A percentile compares a stretch with the other conserved stretches of the same genome.
Evolutionary conservation across 768 basidiomycete species (phyloP).

Genomic region (Psilocybe cyanescens): DNA sequence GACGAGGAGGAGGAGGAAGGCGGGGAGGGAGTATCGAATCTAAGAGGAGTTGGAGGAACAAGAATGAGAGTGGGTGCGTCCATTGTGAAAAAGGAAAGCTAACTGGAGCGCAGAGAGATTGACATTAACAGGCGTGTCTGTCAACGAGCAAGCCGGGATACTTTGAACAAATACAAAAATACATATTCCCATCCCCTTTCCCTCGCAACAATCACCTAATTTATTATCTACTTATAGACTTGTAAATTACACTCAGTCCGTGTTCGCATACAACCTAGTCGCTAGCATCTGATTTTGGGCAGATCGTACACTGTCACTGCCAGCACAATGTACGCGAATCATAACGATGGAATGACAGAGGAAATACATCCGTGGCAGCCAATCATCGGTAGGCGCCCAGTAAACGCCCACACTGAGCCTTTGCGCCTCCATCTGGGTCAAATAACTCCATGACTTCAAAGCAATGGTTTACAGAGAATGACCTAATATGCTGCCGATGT

Average conservation of each 20-base stretch:
- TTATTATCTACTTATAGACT: no score
- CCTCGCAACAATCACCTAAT: conserved; percentile 16
- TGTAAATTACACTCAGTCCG: no score
- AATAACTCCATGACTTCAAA: no score
- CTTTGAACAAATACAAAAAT: conserved; percentile 5
- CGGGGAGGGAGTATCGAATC: conserved; percentile 15
- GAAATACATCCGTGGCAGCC: neutral
- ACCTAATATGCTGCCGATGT: neutral
- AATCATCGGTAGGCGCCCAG: neutral
- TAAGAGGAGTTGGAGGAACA: conserved; percentile 36
- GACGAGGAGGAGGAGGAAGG: conserved; percentile 14
- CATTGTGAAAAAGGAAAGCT: conserved; percentile 23
- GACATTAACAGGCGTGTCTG: conserved; percentile 10
- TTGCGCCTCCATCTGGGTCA: neutral
- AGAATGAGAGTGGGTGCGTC: conserved; percentile 43
- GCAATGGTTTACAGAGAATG: no score
- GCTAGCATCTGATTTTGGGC: no score
- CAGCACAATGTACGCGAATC: neutral
- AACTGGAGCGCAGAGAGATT: conserved; percentile 6
- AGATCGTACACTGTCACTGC: neutral
- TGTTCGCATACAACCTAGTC: no score
- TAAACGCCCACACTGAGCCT: neutral
- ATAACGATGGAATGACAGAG: no score
- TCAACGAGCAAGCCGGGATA: conserved; percentile 1
- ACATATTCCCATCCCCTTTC: conserved; percentile 19